Percentiles rank a stretch among this genome's conserved stretches.
These are phyloP conservation scores for Cochlearia excelsa DNA, from an alignment of 345 rosid species.

Conservation along the genomic window DNA sequence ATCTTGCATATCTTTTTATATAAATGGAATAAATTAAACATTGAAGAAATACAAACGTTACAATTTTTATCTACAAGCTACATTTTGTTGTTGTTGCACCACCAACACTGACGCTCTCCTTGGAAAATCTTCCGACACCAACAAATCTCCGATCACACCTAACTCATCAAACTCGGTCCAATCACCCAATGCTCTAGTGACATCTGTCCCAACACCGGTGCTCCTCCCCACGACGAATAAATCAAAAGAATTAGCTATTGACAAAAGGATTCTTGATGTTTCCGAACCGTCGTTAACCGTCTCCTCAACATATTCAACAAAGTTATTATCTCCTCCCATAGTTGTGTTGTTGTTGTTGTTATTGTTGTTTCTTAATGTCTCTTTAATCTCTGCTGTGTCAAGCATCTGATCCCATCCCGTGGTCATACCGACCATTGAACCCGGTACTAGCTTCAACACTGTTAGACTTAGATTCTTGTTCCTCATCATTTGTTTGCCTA, in stretches of 20 bases:
- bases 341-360: neutral
- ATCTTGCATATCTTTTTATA: no score
- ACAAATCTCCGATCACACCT: conserved; percentile 60
- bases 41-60: neutral
- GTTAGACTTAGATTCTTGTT: conserved; percentile 34
- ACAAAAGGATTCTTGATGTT: conserved; percentile 35
- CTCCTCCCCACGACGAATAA: conserved; percentile 55
- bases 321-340: neutral
- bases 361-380: conserved; percentile 13
- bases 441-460: conserved; percentile 32
- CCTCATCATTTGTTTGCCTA: conserved; percentile 47
- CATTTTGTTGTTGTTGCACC: conserved; percentile 55
- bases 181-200: conserved; percentile 43
- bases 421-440: neutral
- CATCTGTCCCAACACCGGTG: conserved; percentile 30
- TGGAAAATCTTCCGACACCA: conserved; percentile 48
- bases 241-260: conserved; percentile 37
- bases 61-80: conserved; percentile 28
- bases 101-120: conserved; percentile 44
- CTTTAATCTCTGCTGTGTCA: conserved; percentile 36
- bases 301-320: conserved; percentile 32
- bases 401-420: conserved; percentile 42
- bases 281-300: conserved; percentile 41
- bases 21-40: no score
- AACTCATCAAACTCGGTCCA: conserved; percentile 68